Evolutionary conservation across 2,329 filamentous ascomycete genomes (phyloP), one percentile per base, ranked within the genome.

Genomic region (Talaromyces sp.): DNA sequence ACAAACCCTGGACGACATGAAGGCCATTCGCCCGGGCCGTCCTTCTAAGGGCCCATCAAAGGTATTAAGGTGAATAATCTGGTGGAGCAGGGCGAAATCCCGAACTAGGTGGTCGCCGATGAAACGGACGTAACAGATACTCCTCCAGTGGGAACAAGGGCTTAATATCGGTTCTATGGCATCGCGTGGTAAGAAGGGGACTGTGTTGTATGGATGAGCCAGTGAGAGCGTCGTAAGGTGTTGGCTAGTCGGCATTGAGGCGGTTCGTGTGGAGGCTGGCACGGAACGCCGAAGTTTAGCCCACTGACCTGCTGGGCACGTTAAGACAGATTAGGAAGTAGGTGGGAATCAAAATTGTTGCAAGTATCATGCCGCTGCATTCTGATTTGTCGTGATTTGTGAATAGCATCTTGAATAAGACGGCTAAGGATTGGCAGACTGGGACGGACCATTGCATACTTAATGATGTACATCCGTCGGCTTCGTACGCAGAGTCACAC

Each of bases 201-300:
- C 31, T 38, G 53, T 56, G n/a, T 56, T 56, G n/a, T 19, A 5
- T 54, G n/a, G 31, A 36, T 22, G 53, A 56, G 53, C 53, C 31
- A 56, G 53, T 56, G 10, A 25, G 29, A 54, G 29, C 51, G 51
- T 15, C 5, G 31, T n/a, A 25, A 29, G 19, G 22, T 25, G 58
- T 45, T 31, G 58, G 19, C 19, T 4, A 58, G 43, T 60, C 58
- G 63, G 56, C 22, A 49, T 61, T 65, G 63, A 27, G 63, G 58
- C 49, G 60, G 19, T 47, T 58, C 36, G 27, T 43, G 63, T 63
- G 51, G 36, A 56, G 38, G 61, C 17, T 56, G 47, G n/a, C 49
- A 53, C 27, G 49, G 49, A 36, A 13, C 29, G 31, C 31, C 17
- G 29, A 56, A 22, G 27, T 56, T 38, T 36, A 19, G 31, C 8